A percentile compares a stretch with the other conserved stretches of the same genome.
Evolutionary conservation across 495 filamentous ascomycete genomes (phyloP).

Genomic region (Amphirosellinia nigrospora): DNA sequence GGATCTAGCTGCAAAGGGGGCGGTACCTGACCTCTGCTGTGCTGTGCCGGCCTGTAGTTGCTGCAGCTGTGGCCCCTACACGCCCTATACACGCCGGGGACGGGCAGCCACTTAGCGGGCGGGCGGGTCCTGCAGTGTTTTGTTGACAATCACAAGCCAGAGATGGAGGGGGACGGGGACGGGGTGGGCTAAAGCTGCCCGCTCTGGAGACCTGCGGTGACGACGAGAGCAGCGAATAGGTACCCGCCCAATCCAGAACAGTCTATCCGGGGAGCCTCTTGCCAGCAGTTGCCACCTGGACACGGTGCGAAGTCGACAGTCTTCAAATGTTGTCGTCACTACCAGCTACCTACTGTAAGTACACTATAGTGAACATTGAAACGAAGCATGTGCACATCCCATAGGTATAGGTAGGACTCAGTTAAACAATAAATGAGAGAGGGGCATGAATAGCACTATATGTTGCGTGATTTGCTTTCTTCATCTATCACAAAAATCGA

Average conservation of each 20-base stretch:
- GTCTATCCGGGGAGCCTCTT: background rate
- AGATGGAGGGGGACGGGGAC: background rate
- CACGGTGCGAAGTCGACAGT: constrained; percentile 1
- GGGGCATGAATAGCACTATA: too few relatives aligned
- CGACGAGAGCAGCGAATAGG: background rate
- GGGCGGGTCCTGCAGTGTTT: constrained; percentile 39
- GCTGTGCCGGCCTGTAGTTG: background rate
- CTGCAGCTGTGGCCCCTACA: background rate
- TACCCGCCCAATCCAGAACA: background rate
- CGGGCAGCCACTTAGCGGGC: constrained; percentile 17
- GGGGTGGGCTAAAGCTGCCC: constrained; percentile 4
- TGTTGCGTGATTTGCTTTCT: background rate
- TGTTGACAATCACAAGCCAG: constrained; percentile 43
- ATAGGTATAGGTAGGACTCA: too few relatives aligned
- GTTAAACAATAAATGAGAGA: too few relatives aligned
- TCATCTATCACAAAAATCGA: background rate
- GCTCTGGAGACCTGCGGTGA: constrained; percentile 20
- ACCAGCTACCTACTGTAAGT: too few relatives aligned
- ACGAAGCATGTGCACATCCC: background rate
- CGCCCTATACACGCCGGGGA: background rate
- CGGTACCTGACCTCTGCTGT: constrained; percentile 10
- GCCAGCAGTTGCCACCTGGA: constrained; percentile 15
- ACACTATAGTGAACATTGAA: background rate
- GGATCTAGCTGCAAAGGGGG: constrained; percentile 19
- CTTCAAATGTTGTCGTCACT: too few relatives aligned